Evolutionary conservation across 2,329 filamentous ascomycete species (phyloP).

Genomic region (Sphaerostilbella broomeana): DNA sequence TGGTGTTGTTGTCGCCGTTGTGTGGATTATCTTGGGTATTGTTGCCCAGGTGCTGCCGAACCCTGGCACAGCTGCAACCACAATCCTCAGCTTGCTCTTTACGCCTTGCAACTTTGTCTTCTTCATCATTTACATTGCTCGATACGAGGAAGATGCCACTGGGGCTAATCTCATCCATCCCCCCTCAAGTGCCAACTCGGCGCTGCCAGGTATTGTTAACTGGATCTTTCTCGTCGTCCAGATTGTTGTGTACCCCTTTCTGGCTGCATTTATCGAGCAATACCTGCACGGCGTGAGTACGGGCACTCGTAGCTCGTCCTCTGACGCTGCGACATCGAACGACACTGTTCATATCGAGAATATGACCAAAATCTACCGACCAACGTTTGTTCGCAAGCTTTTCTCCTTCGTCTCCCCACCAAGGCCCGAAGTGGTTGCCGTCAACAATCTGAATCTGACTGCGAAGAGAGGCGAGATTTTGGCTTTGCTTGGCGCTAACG

Average conservation of each 20-base stretch:
- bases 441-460: constrained; percentile 61
- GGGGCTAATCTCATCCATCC: constrained; percentile 52
- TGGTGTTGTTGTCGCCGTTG: constrained; percentile 66
- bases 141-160: constrained; percentile 57
- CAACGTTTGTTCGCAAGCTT: constrained; percentile 50
- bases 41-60: constrained; percentile 65
- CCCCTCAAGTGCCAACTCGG: constrained; percentile 57
- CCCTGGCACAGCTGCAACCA: constrained; percentile 54
- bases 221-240: constrained; percentile 71
- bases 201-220: constrained; percentile 61
- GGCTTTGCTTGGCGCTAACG: constrained; percentile 58
- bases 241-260: constrained; percentile 58
- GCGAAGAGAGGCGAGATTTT: constrained; percentile 71
- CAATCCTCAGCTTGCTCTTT: constrained; percentile 66
- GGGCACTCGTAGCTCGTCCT: constrained; percentile 21
- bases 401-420: constrained; percentile 41
- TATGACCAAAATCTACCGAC: constrained; percentile 70
- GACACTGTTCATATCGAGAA: constrained; percentile 59
- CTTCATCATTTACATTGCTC: constrained; percentile 64
- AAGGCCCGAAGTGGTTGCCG: constrained; percentile 64
- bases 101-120: constrained; percentile 78
- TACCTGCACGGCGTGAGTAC: constrained; percentile 45
- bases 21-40: constrained; percentile 65
- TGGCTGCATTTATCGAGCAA: constrained; percentile 66
- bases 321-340: constrained; percentile 22